Conservation (phyloP, 2,329 filamentous ascomycete genomes). For the Botrytis elliptica region DNA sequence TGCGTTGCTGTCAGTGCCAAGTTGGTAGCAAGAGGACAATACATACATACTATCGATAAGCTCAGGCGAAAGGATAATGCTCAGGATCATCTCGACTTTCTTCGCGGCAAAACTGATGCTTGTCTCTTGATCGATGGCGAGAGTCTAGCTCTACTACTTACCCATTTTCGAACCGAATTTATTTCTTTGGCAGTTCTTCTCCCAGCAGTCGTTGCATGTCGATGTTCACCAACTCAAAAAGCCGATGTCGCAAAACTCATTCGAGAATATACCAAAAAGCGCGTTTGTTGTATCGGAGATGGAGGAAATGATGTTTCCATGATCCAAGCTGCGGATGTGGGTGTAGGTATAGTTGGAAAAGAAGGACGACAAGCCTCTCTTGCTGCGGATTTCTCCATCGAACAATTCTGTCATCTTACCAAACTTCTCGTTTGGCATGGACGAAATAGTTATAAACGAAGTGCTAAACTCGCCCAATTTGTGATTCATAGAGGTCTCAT, state of each 20-base stretch:
- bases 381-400: constrained; percentile 94
- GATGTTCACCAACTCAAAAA: constrained; percentile 95
- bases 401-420: constrained; percentile 90
- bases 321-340: constrained; percentile 98
- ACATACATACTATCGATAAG: constrained; percentile 90
- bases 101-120: constrained; percentile 81
- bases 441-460: constrained; percentile 93
- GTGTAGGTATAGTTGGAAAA: constrained; percentile 96
- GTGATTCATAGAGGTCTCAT: constrained; percentile 97
- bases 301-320: constrained; percentile 98
- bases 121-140: constrained; percentile 95
- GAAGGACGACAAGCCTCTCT: constrained; percentile 93
- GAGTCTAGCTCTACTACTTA: constrained; percentile 79
- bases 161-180: constrained; percentile 79
- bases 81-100: constrained; percentile 83
- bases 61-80: constrained; percentile 80
- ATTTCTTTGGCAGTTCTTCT: constrained; percentile 84
- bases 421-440: constrained; percentile 99
- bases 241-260: constrained; percentile 91
- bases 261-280: constrained; percentile 86
- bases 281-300: constrained; percentile 95
- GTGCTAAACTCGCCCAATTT: constrained; percentile 93
- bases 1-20: constrained; percentile 96
- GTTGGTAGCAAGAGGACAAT: constrained; percentile 87
- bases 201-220: constrained; percentile 91